A percentile compares a stretch with the other conserved stretches of the same genome.
Conservation (phyloP, 2,329 filamentous ascomycete genomes). For the Sclerotinia nivalis region DNA sequence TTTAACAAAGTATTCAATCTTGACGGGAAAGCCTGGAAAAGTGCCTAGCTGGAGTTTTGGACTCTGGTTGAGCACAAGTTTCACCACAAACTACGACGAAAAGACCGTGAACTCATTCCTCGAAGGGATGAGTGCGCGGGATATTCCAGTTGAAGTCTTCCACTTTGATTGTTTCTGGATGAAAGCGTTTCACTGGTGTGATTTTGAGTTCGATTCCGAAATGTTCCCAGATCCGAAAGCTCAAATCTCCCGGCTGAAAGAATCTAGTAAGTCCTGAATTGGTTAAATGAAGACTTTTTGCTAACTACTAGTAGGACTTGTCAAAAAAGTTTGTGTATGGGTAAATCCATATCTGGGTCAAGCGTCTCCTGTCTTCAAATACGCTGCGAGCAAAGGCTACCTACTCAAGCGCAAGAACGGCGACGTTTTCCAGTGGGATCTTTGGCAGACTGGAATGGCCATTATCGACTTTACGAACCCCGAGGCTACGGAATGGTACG, state of each 20-base stretch:
- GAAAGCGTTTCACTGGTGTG: conserved; percentile 64
- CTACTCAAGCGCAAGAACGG: conserved; percentile 60
- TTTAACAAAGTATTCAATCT: conserved; percentile 62
- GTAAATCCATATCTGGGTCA: conserved; percentile 64
- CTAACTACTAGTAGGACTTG: conserved; percentile 41
- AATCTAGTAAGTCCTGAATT: conserved; percentile 39
- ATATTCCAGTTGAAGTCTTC: conserved; percentile 61
- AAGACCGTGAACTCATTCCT: conserved; percentile 58
- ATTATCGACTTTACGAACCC: conserved; percentile 65
- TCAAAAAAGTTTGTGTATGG: conserved; percentile 56
- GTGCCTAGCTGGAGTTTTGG: conserved; percentile 76
- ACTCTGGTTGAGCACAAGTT: conserved; percentile 73
- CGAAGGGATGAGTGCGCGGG: conserved; percentile 56
- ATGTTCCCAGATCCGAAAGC: conserved; percentile 60
- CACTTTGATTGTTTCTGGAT: conserved; percentile 67
- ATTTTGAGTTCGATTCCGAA: conserved; percentile 59
- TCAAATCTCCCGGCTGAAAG: conserved; percentile 56
- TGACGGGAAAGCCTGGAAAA: conserved; percentile 65
- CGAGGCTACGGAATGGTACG: conserved; percentile 57
- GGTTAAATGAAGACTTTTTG: too few relatives aligned
- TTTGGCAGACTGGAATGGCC: conserved; percentile 65
- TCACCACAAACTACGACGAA: conserved; percentile 62
- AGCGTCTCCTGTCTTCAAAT: conserved; percentile 58
- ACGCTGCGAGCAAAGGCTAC: conserved; percentile 57
- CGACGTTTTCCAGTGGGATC: conserved; percentile 63